Base-by-base conservation (phyloP, 495 filamentous ascomycete species). In the Poronia punctata region DNA sequence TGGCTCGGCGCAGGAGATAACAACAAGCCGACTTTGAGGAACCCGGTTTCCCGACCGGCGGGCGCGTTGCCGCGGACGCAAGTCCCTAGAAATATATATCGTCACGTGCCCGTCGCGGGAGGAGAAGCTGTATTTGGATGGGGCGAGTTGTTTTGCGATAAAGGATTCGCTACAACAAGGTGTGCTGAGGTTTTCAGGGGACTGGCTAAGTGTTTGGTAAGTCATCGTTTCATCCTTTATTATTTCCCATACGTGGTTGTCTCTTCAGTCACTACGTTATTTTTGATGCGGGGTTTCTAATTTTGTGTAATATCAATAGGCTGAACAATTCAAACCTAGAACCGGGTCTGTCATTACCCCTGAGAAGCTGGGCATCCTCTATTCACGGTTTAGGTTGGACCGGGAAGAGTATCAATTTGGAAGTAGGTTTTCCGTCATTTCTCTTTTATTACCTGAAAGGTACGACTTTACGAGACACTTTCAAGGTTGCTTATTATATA, bases 331-430 rank as follows among this genome's bases (percentile, higher is more conserved):
- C 27, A 24, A 34, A n/a, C 35, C 42, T 9, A 24, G 42, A 21
- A 28, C 27, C 35, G 32, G 74, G 27, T 68, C 92, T 27, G 85
- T 95, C n/a, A 76, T 95, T 21, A 79, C 82, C 0, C 84, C 87
- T 2, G 66, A 75, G 5, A 95, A 95, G 62, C 75, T 96, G 70
- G 71, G 78, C 10, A 71, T 76, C 35, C 89, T 90, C 45, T 95
- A 95, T 54, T 65, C 73, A 15, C 78, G 71, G 37, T 78, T 83
- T 40, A 58, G 67, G 34, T 53, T 90, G 3, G 48, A 75, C 1
- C 59, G 70, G 19, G 88, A 94, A 53, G 61, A 65, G 25, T 58
- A 63, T 34, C 59, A 54, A 3, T 64, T 65, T 49, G 21, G 55
- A 34, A 54, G 59, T 68, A 52, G 59, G 37, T 12, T 25, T 42